Percentiles rank a stretch among this genome's conserved stretches.
phyloP scores from a whole-genome alignment of 495 filamentous ascomycete species.

The Podospora australis region DNA sequence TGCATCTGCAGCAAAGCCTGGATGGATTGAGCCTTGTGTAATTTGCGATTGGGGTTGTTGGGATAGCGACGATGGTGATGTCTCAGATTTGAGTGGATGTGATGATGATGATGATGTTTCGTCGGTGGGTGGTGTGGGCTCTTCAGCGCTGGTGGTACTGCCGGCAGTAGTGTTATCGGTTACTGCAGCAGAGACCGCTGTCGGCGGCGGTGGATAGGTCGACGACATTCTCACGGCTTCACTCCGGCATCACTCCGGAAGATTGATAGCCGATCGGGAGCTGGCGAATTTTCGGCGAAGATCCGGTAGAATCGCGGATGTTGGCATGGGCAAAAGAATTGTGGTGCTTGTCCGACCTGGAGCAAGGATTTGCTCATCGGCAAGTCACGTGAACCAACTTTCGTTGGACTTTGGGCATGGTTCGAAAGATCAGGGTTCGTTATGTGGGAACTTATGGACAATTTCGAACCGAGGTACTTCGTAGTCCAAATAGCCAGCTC shows the following conservation, averaged over 20 bases:
- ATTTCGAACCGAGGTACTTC: no score
- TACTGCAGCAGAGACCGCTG: no score
- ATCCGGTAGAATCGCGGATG: slow-evolving; percentile 23
- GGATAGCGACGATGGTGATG: background rate
- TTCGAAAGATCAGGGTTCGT: no score
- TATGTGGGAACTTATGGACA: no score
- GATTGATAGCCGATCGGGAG: background rate
- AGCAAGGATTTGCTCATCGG: no score
- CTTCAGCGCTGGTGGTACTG: slow-evolving; percentile 1
- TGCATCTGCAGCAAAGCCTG: slow-evolving; percentile 12
- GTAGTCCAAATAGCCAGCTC: no score
- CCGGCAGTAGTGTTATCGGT: no score
- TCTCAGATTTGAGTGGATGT: background rate
- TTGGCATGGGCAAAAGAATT: no score
- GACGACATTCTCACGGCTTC: slow-evolving; percentile 15
- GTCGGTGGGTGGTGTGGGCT: background rate
- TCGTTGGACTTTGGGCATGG: no score
- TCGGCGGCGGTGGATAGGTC: slow-evolving; percentile 19
- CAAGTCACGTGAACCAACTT: no score
- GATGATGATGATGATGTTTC: slow-evolving; percentile 2
- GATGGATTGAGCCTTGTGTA: slow-evolving; percentile 1
- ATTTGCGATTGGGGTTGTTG: background rate
- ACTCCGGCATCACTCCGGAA: slow-evolving; percentile 10
- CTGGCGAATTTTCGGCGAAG: slow-evolving; percentile 22
- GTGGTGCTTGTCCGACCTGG: no score